phyloP scores from a whole-genome alignment of 2,329 filamentous ascomycete genomes.

The Venturia oleaginea region DNA sequence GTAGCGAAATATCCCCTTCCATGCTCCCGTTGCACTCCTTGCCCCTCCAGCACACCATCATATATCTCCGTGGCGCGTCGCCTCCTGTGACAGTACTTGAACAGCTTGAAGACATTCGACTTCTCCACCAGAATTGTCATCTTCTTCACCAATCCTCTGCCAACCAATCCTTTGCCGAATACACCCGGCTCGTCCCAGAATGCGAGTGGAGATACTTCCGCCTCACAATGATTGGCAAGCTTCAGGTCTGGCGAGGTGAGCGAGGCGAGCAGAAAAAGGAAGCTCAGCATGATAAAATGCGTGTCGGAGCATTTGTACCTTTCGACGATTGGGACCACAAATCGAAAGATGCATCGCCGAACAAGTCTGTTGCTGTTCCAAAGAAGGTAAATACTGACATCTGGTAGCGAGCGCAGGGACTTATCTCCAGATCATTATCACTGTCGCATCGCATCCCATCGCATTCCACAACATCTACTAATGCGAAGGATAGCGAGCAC shows the following conservation, averaged over 20 bases:
- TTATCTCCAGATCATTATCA: neutral
- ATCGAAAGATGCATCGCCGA: neutral
- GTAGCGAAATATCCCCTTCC: neutral
- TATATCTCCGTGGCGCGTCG: neutral
- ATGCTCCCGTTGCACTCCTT: neutral
- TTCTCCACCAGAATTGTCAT: neutral
- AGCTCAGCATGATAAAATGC: neutral
- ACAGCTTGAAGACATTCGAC: neutral
- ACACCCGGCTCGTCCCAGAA: neutral
- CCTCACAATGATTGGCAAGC: constrained; percentile 14
- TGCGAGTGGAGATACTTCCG: neutral
- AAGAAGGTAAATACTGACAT: constrained; percentile 1
- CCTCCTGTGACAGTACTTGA: neutral
- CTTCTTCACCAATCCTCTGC: neutral
- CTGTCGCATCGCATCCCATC: neutral
- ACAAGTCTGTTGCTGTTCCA: neutral
- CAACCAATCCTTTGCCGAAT: neutral
- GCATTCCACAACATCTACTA: constrained; percentile 5
- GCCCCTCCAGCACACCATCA: neutral
- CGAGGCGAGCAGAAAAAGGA: neutral
- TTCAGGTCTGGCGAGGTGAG: constrained; percentile 9
- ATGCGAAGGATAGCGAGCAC: neutral
- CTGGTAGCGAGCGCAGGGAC: neutral
- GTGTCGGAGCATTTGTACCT: constrained; percentile 8
- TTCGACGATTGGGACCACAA: constrained; percentile 7